Evolutionary conservation across 2,329 filamentous ascomycete genomes (phyloP), one percentile per base, ranked within the genome.

Genomic region (Monosporascus sp.): DNA sequence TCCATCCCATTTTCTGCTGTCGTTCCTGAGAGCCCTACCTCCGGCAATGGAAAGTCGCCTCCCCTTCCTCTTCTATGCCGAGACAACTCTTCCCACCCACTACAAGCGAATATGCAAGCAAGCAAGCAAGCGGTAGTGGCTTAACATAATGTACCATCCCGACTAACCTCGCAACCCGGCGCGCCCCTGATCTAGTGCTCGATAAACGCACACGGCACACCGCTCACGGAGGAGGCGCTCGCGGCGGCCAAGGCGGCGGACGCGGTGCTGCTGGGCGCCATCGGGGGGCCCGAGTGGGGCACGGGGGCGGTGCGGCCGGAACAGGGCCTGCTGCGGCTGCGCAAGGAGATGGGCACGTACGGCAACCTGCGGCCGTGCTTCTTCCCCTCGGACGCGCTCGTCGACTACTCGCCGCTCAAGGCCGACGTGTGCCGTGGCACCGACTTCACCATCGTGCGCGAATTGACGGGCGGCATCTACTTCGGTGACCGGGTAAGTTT

Each of bases 221-320:
- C 93, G 31, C 78, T 97, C 57, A 96, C 91, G 50, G 86, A 94
- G 63, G 84, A 88, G 65, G 90, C 91, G 57, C 87, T 97, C 63
- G 76, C 76, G 15, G 91, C 90, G 37, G 91, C 90, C 61, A 92
- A 95, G 73, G 77, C 81, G 50, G 91, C 92, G 59, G 88, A 96
- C 72, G 93, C 92, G 39, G 88, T 97, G 55, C 85, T 97, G 55
- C 85, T 97, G 51, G 93, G 92, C 62, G 90, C 93, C 62, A 95
- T 97, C 66, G 93, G 93, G 62, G 93, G 93, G n/a, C 93, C 94
- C 15, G 73, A 97, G 90, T 97, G 92, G 90, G 92, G 92, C 57
- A 94, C 90, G 35, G 90, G 89, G 61, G 75, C 85, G 54, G 87
- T 97, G 58, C 89, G 92, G 45, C 93, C 93, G 1, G 93, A 97